Base-by-base conservation (phyloP, 257 asterid species). In the Knoxia roxburghii region DNA sequence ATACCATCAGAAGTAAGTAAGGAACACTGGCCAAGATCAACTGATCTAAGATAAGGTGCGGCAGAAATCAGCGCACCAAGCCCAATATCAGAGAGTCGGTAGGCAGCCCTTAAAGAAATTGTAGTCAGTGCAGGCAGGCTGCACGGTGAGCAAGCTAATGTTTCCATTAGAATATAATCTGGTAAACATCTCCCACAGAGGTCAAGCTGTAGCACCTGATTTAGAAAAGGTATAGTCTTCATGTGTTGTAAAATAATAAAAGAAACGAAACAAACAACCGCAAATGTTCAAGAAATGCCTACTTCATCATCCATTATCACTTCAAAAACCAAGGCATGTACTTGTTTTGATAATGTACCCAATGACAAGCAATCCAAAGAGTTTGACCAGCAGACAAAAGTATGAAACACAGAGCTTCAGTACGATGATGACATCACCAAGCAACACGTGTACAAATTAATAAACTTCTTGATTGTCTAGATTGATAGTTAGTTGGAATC, bases 141-240 rank as follows among this genome's bases (percentile, higher is more conserved):
- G 61, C 81, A 80, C 49, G 88, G 81, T 24, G 85, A 76, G 70
- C 76, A 75, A 63, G 94, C 93, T 74, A 89, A 77, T 27, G 96
- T 70, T 65, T 79, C 74, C 24, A 69, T 43, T 30, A 89, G 72
- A 67, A 63, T 65, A 72, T 76, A 86, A 77, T 93, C 98, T 21
- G 96, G 85, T 80, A 93, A 65, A 79, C 91, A 86, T 66, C 73
- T 64, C 75, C 98, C 98, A 72, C 96, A 78, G 48, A 70, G 87
- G 81, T 93, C 98, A 50, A 89, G 79, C 75, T 89, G 98, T 41
- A 93, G 83, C 81, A 87, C 97, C 98, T 89, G 82, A 74, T 68
- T 78, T 49, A 75, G 29, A 64, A 41, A 40, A 59, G 57, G 48
- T 56, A 67, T 72, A 73, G 39, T 68, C 56, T 72, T 77, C 64